Conservation (phyloP, 305 asterid genomes). For the Fraxinus ornus region DNA sequence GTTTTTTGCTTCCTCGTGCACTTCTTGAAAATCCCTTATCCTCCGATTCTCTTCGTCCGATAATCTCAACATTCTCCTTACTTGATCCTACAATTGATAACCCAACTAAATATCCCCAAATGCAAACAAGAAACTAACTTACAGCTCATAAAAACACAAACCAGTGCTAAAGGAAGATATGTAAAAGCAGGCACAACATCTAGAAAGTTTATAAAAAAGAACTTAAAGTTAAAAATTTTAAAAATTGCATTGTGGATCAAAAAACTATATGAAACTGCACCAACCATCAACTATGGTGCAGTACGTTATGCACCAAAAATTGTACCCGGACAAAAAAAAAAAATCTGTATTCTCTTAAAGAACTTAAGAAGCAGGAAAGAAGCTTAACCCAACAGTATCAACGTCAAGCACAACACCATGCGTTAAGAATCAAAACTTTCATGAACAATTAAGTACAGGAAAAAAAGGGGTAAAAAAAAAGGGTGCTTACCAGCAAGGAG, state of each 20-base stretch:
- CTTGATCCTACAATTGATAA: slow-evolving; percentile 52
- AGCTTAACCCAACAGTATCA: not conserved
- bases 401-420: not conserved
- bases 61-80: slow-evolving; percentile 70
- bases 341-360: not conserved
- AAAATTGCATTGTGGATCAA: not conserved
- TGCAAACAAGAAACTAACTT: not conserved
- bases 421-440: not conserved
- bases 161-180: not conserved
- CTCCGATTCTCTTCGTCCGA: slow-evolving; percentile 55
- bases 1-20: slow-evolving; percentile 50
- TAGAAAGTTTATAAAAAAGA: not conserved
- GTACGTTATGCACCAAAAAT: not conserved
- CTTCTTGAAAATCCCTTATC: slow-evolving; percentile 58
- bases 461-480: not conserved
- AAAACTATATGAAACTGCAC: not conserved
- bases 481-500: slow-evolving; percentile 42
- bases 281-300: not conserved
- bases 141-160: not conserved
- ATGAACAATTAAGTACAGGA: not conserved
- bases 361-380: not conserved
- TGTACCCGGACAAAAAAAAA: not conserved
- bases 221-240: not conserved
- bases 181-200: not conserved
- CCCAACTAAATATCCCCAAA: slow-evolving; percentile 6